phyloP scores from a whole-genome alignment of 805 yeast species.

The Pichia sporocuriosa region DNA sequence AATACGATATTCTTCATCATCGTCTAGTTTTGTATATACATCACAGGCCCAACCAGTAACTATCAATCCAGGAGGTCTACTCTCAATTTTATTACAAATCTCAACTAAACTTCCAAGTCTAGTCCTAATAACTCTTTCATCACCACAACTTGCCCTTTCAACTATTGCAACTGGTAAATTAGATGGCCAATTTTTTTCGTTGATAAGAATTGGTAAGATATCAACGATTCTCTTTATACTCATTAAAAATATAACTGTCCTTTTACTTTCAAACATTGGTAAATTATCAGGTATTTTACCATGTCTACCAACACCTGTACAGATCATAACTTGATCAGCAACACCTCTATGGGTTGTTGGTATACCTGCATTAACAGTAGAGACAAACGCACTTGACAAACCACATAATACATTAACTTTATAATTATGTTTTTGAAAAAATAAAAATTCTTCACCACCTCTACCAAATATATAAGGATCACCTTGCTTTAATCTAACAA shows the following conservation, averaged over 20 bases:
- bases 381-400: constrained; percentile 80
- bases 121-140: constrained; percentile 80
- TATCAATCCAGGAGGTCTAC: constrained; percentile 88
- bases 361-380: constrained; percentile 73
- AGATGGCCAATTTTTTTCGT: constrained; percentile 55
- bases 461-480: constrained; percentile 96
- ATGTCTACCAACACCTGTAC: constrained; percentile 91
- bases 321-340: constrained; percentile 85
- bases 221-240: constrained; percentile 71
- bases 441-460: constrained; percentile 87
- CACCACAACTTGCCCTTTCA: constrained; percentile 91
- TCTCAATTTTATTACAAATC: constrained; percentile 71
- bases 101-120: constrained; percentile 57
- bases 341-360: constrained; percentile 91
- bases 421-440: constrained; percentile 61
- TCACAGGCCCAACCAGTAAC: constrained; percentile 75
- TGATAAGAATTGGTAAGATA: constrained; percentile 38
- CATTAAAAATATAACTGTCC: constrained; percentile 89
- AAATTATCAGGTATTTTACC: constrained; percentile 67
- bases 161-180: constrained; percentile 75
- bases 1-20: constrained; percentile 18
- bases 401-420: constrained; percentile 79
- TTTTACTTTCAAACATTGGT: constrained; percentile 62
- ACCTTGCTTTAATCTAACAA: constrained; percentile 89
- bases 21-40: constrained; percentile 19